These are phyloP conservation scores for Conoideocrella luteorostrata DNA, from an alignment of 2,329 filamentous ascomycete species.

Conservation along the genomic window DNA sequence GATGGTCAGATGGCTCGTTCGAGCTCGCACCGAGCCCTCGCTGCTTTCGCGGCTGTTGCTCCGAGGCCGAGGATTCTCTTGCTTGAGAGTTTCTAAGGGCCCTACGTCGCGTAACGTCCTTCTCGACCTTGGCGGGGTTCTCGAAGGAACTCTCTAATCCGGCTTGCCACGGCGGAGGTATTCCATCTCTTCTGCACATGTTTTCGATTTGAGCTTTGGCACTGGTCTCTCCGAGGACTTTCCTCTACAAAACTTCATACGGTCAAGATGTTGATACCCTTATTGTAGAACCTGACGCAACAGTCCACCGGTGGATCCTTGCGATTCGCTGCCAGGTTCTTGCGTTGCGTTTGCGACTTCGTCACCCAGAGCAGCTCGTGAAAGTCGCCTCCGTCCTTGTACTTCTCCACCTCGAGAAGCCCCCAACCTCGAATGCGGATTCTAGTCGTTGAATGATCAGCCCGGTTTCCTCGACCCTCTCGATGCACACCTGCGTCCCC, in stretches of 20 bases:
- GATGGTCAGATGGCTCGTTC: too few species aligned
- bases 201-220: constrained; percentile 5
- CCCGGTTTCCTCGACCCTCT: background rate
- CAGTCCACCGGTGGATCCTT: constrained; percentile 7
- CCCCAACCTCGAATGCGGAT: background rate
- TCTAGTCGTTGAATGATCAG: background rate
- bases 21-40: background rate
- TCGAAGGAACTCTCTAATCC: background rate
- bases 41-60: background rate
- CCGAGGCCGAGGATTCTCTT: background rate
- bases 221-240: constrained; percentile 4
- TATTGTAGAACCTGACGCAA: constrained; percentile 6
- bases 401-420: background rate
- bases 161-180: constrained; percentile 6
- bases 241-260: constrained; percentile 4
- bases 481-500: background rate
- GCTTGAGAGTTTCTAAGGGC: background rate
- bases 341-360: constrained; percentile 5
- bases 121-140: background rate
- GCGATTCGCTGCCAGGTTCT: constrained; percentile 3
- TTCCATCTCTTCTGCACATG: constrained; percentile 7
- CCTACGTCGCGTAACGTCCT: background rate
- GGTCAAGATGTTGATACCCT: constrained; percentile 9
- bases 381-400: background rate
- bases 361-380: constrained; percentile 10